Evolutionary conservation across 2,329 filamentous ascomycete species (phyloP).

Genomic region (Xylaria sp.): DNA sequence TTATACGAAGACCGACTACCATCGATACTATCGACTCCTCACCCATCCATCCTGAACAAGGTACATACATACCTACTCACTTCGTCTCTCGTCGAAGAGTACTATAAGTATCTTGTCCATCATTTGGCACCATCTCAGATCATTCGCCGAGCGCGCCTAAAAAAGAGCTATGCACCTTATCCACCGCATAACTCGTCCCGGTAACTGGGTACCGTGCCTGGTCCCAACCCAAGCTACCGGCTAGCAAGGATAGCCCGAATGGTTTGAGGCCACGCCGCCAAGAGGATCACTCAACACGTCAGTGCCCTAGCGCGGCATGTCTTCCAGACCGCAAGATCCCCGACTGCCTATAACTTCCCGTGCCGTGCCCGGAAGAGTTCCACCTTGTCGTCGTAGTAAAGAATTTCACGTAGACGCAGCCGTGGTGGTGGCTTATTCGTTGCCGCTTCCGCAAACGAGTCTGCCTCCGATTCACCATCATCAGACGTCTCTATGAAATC

Average conservation of each 20-base stretch:
- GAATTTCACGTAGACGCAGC: constrained; percentile 78
- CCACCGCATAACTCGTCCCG: constrained; percentile 24
- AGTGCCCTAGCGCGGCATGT: constrained; percentile 31
- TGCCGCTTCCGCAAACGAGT: constrained; percentile 62
- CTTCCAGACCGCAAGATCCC: constrained; percentile 38
- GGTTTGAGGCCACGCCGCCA: constrained; percentile 32
- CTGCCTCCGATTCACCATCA: constrained; percentile 62
- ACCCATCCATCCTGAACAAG: neutral
- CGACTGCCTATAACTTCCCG: constrained; percentile 56
- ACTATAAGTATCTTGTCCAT: neutral
- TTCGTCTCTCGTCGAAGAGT: constrained; percentile 2
- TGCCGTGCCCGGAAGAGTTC: constrained; percentile 83
- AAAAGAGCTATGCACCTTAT: constrained; percentile 12
- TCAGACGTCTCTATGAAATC: constrained; percentile 58
- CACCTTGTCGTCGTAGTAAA: constrained; percentile 87
- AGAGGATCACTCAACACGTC: constrained; percentile 34
- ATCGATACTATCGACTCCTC: neutral
- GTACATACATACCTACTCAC: neutral
- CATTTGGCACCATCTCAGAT: neutral
- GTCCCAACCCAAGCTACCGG: constrained; percentile 20
- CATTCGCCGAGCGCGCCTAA: neutral
- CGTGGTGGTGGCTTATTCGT: constrained; percentile 54
- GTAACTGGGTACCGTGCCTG: constrained; percentile 17
- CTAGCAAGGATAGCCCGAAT: constrained; percentile 27
- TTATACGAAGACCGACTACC: neutral